Percentiles rank a stretch among this genome's conserved stretches.
phyloP scores from a whole-genome alignment of 257 asterid species.

The Mentha longifolia region DNA sequence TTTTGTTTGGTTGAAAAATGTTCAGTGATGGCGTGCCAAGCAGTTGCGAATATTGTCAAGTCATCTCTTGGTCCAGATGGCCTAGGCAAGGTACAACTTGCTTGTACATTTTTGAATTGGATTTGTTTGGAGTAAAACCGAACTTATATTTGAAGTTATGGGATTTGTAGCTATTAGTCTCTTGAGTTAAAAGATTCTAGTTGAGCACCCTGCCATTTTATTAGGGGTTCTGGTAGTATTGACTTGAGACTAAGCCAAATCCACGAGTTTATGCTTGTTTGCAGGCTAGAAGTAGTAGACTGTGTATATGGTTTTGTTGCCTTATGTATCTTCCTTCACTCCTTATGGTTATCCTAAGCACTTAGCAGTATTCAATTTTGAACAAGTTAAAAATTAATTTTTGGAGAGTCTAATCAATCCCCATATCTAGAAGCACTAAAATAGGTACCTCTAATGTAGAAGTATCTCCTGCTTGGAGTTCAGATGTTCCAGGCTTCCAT shows the following conservation, averaged over 20 bases:
- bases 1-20: slow-evolving; percentile 24
- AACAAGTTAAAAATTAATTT: neutral
- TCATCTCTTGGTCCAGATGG: slow-evolving; percentile 98
- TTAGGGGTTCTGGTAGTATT: neutral
- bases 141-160: neutral
- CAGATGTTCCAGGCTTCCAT: neutral
- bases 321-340: neutral
- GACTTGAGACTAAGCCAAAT: neutral
- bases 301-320: neutral
- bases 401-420: slow-evolving; percentile 14
- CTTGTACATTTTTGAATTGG: neutral
- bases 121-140: neutral
- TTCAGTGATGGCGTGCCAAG: slow-evolving; percentile 88
- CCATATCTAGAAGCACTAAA: neutral
- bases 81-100: slow-evolving; percentile 78
- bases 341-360: neutral
- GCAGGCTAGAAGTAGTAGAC: neutral
- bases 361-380: neutral
- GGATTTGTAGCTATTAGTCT: too few species aligned
- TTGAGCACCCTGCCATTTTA: neutral
- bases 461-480: neutral
- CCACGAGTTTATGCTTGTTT: neutral
- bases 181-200: neutral
- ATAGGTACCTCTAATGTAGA: neutral
- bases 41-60: slow-evolving; percentile 88